Conservation (phyloP, 1,284 basidiomycete species). For the Malassezia equina region DNA sequence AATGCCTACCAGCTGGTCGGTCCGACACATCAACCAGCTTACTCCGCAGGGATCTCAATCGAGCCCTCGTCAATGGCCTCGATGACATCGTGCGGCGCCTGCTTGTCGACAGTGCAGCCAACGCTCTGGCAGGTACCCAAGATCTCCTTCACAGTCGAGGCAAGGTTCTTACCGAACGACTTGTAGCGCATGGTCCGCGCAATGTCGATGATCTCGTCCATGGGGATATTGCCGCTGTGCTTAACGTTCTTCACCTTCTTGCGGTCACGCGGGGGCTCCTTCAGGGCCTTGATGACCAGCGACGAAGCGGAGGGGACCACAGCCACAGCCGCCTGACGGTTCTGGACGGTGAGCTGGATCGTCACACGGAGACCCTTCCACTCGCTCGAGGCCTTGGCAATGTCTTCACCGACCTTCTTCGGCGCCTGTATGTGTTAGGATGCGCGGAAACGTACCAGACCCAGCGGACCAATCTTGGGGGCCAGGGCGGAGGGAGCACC, state of each 20-base stretch:
- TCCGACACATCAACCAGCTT: slow-evolving; percentile 8
- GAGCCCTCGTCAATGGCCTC: slow-evolving; percentile 92
- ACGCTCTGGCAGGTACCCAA: slow-evolving; percentile 62
- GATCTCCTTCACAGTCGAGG: slow-evolving; percentile 70
- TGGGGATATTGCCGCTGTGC: slow-evolving; percentile 85
- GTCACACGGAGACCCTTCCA: slow-evolving; percentile 99
- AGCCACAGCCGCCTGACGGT: slow-evolving; percentile 93
- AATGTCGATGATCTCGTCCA: slow-evolving; percentile 87
- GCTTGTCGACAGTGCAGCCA: slow-evolving; percentile 92
- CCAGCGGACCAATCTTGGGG: slow-evolving; percentile 99
- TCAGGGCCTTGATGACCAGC: slow-evolving; percentile 95
- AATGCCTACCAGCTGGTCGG: not conserved
- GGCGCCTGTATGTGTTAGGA: slow-evolving; percentile 61
- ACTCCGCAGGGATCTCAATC: slow-evolving; percentile 54
- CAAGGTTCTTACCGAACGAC: slow-evolving; percentile 83
- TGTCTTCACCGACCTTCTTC: slow-evolving; percentile 99
- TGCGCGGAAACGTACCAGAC: slow-evolving; percentile 66
- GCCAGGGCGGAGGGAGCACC: slow-evolving; percentile 97
- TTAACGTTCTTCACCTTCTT: slow-evolving; percentile 99
- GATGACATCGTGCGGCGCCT: slow-evolving; percentile 86
- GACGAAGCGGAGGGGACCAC: slow-evolving; percentile 97
- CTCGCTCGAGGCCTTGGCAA: slow-evolving; percentile 93
- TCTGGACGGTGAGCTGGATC: slow-evolving; percentile 98
- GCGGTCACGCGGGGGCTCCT: slow-evolving; percentile 96
- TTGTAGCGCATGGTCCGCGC: slow-evolving; percentile 93